Evolutionary conservation across 2,329 filamentous ascomycete species (phyloP), one percentile per base, ranked within the genome.

Genomic region (Colletotrichum phormii): DNA sequence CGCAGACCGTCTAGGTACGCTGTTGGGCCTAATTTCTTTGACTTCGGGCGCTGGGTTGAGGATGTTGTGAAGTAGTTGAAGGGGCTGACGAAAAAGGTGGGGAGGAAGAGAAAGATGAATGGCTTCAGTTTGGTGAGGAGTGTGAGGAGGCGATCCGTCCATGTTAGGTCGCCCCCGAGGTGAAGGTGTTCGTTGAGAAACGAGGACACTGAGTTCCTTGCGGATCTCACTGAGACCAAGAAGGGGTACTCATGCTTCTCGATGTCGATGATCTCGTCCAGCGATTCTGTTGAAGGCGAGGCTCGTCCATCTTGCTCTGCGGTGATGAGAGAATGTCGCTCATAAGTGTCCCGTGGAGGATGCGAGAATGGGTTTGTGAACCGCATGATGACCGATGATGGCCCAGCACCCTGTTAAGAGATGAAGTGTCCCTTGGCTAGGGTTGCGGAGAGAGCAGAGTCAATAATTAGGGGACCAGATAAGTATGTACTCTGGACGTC

Each of bases 1-100:
- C 88, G 85, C 81, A 90, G 86, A 67, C 88, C 88, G 75, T 90
- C 88, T 51, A 90, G 86, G 75, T 90, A 89, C 5, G 88, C 83
- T 8, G 88, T 90, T 5, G 88, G 87, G 24, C 82, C 77, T 22
- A 86, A 78, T 9, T 8, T 24, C 7, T 53, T 65, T 0, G 61
- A 35, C 3, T 31, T 31, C 7, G 49, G 18, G 7, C 29, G 12
- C 5, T 24, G 5, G n/a, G n/a, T 4, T 0, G 18, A 6, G 0
- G 37, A 7, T 1, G 5, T 4, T 15, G 11, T 18, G 49, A 22
- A 55, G 42, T 4, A n/a, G 15, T 49, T 61, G 18, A 31, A 61
- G 2, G 68, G 22, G 11, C 46, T 51, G 24, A 35, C 4, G 5
- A 71, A 46, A 26, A 67, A 67, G 0, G 24, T 26, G 13, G 68